phyloP scores from a whole-genome alignment of 805 yeast genomes.

The Wickerhamomyces strasburgensis region DNA sequence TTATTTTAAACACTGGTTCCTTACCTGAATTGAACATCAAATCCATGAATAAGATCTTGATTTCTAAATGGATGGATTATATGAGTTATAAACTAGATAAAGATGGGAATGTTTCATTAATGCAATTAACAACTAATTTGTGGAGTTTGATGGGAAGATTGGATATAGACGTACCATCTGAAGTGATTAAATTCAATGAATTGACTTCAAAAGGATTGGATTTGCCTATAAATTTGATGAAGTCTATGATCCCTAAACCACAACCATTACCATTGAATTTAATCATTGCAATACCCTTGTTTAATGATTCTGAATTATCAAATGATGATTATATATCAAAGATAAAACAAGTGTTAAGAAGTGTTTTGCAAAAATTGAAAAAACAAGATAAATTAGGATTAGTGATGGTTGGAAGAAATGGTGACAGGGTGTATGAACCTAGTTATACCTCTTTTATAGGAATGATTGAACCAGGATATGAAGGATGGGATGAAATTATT shows the following conservation, averaged over 20 bases:
- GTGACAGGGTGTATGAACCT: conserved; percentile 29
- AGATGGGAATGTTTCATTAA: conserved; percentile 27
- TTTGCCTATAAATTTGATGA: conserved; percentile 35
- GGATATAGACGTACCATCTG: conserved; percentile 32
- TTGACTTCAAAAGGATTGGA: conserved; percentile 34
- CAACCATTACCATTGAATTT: conserved; percentile 36
- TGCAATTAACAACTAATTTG: conserved; percentile 46
- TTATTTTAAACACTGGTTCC: conserved; percentile 36
- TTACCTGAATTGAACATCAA: conserved; percentile 41
- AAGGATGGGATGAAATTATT: conserved; percentile 43
- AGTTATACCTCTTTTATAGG: conserved; percentile 42
- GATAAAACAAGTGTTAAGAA: conserved; percentile 25
- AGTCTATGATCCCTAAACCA: conserved; percentile 36
- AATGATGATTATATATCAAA: conserved; percentile 27
- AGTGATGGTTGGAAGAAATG: conserved; percentile 43
- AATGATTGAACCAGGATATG: conserved; percentile 39
- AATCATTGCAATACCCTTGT: conserved; percentile 38
- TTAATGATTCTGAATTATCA: conserved; percentile 27
- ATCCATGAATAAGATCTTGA: conserved; percentile 28
- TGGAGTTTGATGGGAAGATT: conserved; percentile 38
- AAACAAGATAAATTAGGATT: conserved; percentile 41
- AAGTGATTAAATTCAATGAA: conserved; percentile 34
- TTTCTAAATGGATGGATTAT: conserved; percentile 39
- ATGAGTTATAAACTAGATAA: conserved; percentile 11
- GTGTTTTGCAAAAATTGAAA: conserved; percentile 28